Conservation (phyloP, 441 rosid species). For the Mallotus japonicus region DNA sequence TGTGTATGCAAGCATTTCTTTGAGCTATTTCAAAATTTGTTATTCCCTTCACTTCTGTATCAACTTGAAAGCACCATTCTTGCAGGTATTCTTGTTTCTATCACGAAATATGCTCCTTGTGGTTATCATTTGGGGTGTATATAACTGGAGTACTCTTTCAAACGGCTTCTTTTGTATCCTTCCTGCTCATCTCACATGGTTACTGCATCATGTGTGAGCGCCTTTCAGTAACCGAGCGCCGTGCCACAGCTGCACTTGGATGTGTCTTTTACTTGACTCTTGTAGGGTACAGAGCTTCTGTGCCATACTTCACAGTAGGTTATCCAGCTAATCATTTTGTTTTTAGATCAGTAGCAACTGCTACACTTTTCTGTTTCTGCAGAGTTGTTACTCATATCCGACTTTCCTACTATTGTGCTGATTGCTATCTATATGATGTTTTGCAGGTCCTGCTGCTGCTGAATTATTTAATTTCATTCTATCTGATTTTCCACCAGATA, state of each 20-base stretch:
- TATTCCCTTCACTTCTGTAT: neutral
- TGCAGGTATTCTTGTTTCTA: slow-evolving; percentile 90
- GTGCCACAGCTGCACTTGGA: slow-evolving; percentile 81
- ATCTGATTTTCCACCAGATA: slow-evolving; percentile 74
- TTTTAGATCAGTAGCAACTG: slow-evolving; percentile 4
- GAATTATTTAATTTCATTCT: slow-evolving; percentile 73
- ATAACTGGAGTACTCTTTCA: slow-evolving; percentile 90
- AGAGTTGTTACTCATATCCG: slow-evolving; percentile 4
- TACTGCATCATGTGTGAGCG: slow-evolving; percentile 83
- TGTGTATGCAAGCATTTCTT: neutral
- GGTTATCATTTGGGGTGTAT: slow-evolving; percentile 95
- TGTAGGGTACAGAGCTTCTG: slow-evolving; percentile 84
- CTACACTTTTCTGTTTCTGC: slow-evolving; percentile 8
- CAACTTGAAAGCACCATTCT: slow-evolving; percentile 16
- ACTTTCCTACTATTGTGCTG: slow-evolving; percentile 14
- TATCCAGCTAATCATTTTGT: slow-evolving; percentile 2
- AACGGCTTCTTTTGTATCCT: slow-evolving; percentile 82
- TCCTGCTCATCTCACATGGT: slow-evolving; percentile 88
- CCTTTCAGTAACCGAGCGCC: slow-evolving; percentile 69
- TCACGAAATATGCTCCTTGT: slow-evolving; percentile 72
- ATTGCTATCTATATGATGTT: neutral
- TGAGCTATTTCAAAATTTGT: slow-evolving; percentile 2
- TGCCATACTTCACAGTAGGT: slow-evolving; percentile 85
- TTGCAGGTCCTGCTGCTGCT: slow-evolving; percentile 71
- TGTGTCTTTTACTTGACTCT: slow-evolving; percentile 81